Evolutionary conservation across 1,139 yeast species (phyloP), one percentile per base, ranked within the genome.

Genomic region (Suhomyces bolitotheri): DNA sequence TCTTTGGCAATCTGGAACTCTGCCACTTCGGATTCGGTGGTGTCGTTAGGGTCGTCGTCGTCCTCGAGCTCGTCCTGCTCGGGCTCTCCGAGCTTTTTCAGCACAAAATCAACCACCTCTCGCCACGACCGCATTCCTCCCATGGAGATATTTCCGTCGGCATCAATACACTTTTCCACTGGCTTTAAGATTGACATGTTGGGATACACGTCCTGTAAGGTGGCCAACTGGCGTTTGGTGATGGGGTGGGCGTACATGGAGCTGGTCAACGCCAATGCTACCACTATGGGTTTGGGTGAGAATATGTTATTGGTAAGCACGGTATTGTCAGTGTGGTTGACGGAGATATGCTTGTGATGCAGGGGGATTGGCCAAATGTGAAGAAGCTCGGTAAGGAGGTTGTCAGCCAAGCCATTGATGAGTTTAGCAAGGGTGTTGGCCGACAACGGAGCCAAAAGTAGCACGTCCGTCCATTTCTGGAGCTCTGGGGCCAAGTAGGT

Each of bases 71-170:
- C 57, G 2, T 43, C 50, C 10, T 41, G 47, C 12, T 38, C 43
- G 1, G 62, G 62, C 20, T 47, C 48, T 6, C 64, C 64, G 8
- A 59, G 44, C 33, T 54, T 56, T 33, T 58, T 47, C 40, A 49
- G 43, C 15, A 58, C 61, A 36, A 54, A 50, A 32, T 56, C 60
- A 11, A 59, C 64, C 30, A 59, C 62, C 31, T 59, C 64, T 28
- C 54, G 34, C 63, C 64, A 59, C 4, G 59, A 49, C 25, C 63
- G 43, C 64, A 59, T 59, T 10, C 64, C 64, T 6, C 64, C 64
- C 64, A 59, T 59, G 5, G 61, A 47, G 11, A 59, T 59, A 29
- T 56, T 58, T 3, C 64, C 64, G 40, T 59, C 62, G n/a, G 50
- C 49, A 41, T 59, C 63, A 15, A 56, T 56, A 27, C 53, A 55